Evolutionary conservation across 345 rosid genomes (phyloP).

Genomic region (Bruguiera sexangula): DNA sequence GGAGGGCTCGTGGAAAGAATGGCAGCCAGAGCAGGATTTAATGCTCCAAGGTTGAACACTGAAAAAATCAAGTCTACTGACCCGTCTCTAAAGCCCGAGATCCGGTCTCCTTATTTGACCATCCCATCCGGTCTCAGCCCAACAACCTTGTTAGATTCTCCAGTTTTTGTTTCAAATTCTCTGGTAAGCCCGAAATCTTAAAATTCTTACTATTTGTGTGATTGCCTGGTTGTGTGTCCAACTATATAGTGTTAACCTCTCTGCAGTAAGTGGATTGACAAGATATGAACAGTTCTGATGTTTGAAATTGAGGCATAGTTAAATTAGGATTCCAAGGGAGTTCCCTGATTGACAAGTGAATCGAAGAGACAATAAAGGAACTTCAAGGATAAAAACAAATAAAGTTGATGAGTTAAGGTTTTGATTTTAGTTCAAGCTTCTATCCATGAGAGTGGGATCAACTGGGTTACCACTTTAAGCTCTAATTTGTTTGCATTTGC

Average conservation of each 20-base stretch:
- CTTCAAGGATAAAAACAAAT: not conserved
- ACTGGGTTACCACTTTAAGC: not conserved
- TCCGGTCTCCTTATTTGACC: conserved; percentile 30
- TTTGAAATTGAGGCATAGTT: not conserved
- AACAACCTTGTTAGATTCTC: conserved; percentile 30
- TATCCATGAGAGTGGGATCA: not conserved
- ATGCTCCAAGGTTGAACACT: conserved; percentile 37
- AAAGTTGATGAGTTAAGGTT: not conserved
- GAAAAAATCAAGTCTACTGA: conserved; percentile 27
- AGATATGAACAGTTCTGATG: too few species aligned
- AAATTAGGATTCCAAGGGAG: not conserved
- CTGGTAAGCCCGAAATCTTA: conserved; percentile 19
- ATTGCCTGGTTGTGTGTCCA: conserved; percentile 2
- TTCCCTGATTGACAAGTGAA: not conserved
- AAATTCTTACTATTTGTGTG: conserved; percentile 2
- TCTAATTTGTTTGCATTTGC: too few species aligned
- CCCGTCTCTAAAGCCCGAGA: conserved; percentile 20
- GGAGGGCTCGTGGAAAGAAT: conserved; percentile 34
- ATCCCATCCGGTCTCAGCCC: conserved; percentile 38
- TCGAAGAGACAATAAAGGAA: not conserved
- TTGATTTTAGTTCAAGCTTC: conserved; percentile 1
- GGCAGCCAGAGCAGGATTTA: conserved; percentile 38
- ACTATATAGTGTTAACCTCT: not conserved
- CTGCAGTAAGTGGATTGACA: too few species aligned
- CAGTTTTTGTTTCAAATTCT: conserved; percentile 32